Evolutionary conservation across 2,329 filamentous ascomycete genomes (phyloP), one percentile per base, ranked within the genome.

Genomic region (Hyphodiscus sp.): DNA sequence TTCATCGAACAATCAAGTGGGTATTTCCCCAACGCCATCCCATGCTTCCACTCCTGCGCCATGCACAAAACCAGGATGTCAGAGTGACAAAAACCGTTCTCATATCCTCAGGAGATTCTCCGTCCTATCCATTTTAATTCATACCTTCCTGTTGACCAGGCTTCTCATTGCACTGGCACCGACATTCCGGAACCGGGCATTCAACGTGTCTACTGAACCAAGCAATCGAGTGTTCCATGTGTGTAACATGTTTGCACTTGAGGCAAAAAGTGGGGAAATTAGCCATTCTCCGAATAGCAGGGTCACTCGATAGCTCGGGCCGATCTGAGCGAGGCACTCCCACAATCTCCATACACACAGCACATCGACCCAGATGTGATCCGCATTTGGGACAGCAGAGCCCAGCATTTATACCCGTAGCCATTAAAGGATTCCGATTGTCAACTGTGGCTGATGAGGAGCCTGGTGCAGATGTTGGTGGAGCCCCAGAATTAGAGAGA

Each of bases 221-320:
- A 68, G 80, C 76, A 60, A 81, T 70, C 6, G 83, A 82, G 64
- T 87, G 84, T 61, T 86, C 83, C 53, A 86, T 73, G 61, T 87
- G 84, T 63, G 83, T 69, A 10, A 85, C 82, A 63, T 87, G 84
- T 63, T 86, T 82, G 65, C 84, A 87, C 60, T 78, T 77, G 44
- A 87, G 73, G 57, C 84, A 87, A 63, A 87, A 87, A 0, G 81
- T 85, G n/a, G 82, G 81, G 63, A 87, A 86, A 45, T 76, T 74
- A 2, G 79, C 80, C 61, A 65, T 65, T 2, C 45, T 77, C 76
- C 67, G 76, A 69, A 62, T 71, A 68, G 45, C 71, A 20, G 68
- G 65, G 61, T 82, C 77, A 7, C 73, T 68, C 44, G 75, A 74
- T 51, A 74, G 71, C 64, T 81, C 79, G 1, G 78, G 77, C 56